Conservation (phyloP, 257 asterid species). For the Solanum tarijense region DNA sequence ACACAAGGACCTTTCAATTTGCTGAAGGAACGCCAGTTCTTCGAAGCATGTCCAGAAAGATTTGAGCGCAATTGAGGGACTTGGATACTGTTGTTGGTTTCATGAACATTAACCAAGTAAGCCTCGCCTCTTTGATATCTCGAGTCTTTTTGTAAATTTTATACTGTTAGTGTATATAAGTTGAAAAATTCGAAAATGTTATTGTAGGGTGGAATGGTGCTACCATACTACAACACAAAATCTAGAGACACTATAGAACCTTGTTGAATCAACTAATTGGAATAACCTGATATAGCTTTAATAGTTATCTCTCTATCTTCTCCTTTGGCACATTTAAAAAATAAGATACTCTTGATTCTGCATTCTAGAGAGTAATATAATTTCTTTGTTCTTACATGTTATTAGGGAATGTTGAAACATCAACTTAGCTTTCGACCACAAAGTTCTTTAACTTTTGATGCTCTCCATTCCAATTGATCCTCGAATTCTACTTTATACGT, state of each 20-base stretch:
- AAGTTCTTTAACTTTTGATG: too few species aligned
- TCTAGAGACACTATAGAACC: background rate
- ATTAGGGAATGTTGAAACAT: too few species aligned
- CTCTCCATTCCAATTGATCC: too few species aligned
- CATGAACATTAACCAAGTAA: constrained; percentile 34
- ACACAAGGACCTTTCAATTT: constrained; percentile 7
- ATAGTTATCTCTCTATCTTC: too few species aligned
- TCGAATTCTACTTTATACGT: too few species aligned
- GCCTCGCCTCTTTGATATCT: background rate
- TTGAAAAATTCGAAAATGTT: background rate
- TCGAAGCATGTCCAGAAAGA: constrained; percentile 15
- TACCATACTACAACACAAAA: constrained; percentile 30
- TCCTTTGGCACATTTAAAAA: too few species aligned
- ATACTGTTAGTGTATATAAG: background rate
- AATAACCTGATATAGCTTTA: too few species aligned
- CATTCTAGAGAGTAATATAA: too few species aligned
- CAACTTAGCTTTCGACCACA: too few species aligned
- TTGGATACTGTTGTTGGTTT: constrained; percentile 15
- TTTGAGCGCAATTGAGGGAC: constrained; percentile 18
- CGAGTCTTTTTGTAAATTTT: background rate
- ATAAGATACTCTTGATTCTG: too few species aligned
- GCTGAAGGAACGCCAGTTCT: constrained; percentile 8
- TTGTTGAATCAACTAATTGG: too few species aligned
- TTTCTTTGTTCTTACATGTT: too few species aligned
- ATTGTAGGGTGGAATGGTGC: constrained; percentile 36